A percentile compares a stretch with the other conserved stretches of the same genome.
phyloP scores from a whole-genome alignment of 495 filamentous ascomycete species.

The Podospora australis region DNA sequence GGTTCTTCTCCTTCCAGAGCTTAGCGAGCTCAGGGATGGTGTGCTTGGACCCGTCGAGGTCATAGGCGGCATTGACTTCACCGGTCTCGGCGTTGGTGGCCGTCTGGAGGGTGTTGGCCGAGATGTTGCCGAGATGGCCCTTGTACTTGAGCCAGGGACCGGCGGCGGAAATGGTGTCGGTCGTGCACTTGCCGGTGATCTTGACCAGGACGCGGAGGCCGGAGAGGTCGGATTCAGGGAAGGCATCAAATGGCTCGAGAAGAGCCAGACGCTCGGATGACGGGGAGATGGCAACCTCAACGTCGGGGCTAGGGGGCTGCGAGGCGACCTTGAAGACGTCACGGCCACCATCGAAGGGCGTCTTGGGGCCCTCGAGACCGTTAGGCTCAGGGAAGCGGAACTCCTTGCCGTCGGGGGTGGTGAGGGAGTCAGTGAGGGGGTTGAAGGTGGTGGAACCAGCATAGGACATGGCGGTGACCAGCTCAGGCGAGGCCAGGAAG shows the following conservation, averaged over 20 bases:
- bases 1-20: conserved; percentile 66
- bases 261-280: conserved; percentile 81
- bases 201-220: conserved; percentile 82
- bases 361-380: conserved; percentile 67
- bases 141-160: conserved; percentile 99
- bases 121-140: conserved; percentile 96
- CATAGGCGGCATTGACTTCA: conserved; percentile 86
- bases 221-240: conserved; percentile 67
- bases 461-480: conserved; percentile 94
- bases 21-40: conserved; percentile 80
- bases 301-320: conserved; percentile 58
- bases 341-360: conserved; percentile 76
- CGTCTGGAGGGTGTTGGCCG: conserved; percentile 90
- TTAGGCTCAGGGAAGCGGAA: conserved; percentile 83
- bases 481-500: conserved; percentile 91
- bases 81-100: conserved; percentile 86
- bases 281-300: conserved; percentile 69
- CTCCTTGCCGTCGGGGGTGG: conserved; percentile 68
- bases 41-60: conserved; percentile 58
- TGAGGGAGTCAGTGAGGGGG: conserved; percentile 80
- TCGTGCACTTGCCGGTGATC: conserved; percentile 94
- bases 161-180: conserved; percentile 95
- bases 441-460: conserved; percentile 93
- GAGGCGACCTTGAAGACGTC: conserved; percentile 66
- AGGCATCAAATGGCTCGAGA: conserved; percentile 84